Conservation (phyloP, 176 grass and related monocot species). For the Cymbopogon citratus region DNA sequence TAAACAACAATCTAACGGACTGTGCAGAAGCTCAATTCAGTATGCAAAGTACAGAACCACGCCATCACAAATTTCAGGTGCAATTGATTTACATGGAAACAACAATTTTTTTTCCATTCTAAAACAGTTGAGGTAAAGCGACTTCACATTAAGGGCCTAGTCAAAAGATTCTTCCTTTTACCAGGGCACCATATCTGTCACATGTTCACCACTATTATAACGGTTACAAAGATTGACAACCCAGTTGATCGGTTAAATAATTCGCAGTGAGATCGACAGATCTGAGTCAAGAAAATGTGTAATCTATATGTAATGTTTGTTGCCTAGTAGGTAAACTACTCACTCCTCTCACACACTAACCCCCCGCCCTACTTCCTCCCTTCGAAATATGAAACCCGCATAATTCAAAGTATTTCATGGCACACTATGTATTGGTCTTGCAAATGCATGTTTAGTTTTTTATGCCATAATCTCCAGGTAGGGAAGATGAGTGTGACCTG, state of each 20-base stretch:
- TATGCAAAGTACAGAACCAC: conserved; percentile 18
- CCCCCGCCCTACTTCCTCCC: too few relatives aligned
- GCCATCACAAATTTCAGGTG: background rate
- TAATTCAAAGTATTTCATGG: too few relatives aligned
- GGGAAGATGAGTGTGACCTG: background rate
- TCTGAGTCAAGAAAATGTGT: background rate
- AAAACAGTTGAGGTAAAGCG: background rate
- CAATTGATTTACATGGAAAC: background rate
- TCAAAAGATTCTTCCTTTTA: conserved; percentile 23
- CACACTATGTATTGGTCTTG: background rate
- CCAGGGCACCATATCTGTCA: background rate
- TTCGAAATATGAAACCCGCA: too few relatives aligned
- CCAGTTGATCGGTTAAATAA: background rate
- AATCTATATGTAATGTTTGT: background rate
- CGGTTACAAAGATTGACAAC: background rate
- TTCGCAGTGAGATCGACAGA: conserved; percentile 24
- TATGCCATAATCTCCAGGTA: background rate
- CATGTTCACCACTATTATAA: conserved; percentile 26
- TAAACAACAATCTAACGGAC: conserved; percentile 37
- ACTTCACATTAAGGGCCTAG: background rate
- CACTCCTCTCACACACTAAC: too few relatives aligned
- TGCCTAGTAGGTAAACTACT: background rate
- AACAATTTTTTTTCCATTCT: background rate
- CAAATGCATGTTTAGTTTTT: background rate
- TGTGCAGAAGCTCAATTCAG: conserved; percentile 17